These are phyloP conservation scores for Schizochytrium sp. DNA, from an alignment of 108 stramenopile species.

Conservation along the genomic window DNA sequence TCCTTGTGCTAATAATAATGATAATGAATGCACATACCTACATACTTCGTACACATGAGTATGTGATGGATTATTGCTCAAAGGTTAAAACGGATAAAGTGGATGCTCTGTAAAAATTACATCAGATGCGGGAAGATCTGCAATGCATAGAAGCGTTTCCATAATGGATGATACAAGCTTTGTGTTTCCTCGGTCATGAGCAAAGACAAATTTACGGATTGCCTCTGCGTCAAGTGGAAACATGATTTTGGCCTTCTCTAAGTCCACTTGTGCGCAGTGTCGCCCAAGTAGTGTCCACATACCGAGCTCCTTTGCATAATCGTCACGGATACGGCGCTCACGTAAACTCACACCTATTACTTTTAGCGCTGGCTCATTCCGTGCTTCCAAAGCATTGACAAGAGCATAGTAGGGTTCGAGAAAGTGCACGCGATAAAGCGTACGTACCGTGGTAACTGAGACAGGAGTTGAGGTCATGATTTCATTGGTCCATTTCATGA, in stretches of 20 bases:
- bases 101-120: background rate
- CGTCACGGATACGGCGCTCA: background rate
- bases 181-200: background rate
- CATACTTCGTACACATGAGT: too few species aligned
- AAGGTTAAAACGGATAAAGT: too few species aligned
- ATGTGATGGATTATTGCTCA: too few species aligned
- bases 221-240: conserved; percentile 12
- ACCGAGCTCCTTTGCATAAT: background rate
- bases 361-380: background rate
- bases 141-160: background rate
- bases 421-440: background rate
- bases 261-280: background rate
- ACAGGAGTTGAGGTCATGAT: background rate
- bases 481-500: background rate
- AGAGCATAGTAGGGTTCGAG: background rate
- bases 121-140: background rate
- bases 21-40: too few species aligned
- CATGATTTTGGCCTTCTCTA: background rate
- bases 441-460: background rate
- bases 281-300: background rate
- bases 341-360: background rate
- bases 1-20: too few species aligned
- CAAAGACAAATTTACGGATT: background rate
- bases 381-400: background rate
- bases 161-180: background rate